These are phyloP conservation scores for Colletotrichum limetticola DNA, from an alignment of 2,329 filamentous ascomycete genomes.

Conservation along the genomic window DNA sequence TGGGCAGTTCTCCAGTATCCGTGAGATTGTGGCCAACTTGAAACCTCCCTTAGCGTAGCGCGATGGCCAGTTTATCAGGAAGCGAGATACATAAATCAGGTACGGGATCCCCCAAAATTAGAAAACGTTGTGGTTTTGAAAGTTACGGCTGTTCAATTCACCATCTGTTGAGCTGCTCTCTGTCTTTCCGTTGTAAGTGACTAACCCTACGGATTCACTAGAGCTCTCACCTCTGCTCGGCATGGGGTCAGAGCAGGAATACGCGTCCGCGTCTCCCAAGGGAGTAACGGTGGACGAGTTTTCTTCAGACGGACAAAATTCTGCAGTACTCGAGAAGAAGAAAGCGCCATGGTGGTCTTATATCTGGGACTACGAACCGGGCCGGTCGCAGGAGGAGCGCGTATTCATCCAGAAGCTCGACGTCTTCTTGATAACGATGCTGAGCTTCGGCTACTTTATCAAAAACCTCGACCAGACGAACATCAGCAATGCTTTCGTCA, in stretches of 20 bases:
- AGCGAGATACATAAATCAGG: slow-evolving; percentile 27
- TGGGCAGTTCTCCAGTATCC: neutral
- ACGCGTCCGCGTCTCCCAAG: slow-evolving; percentile 20
- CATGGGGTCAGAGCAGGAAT: slow-evolving; percentile 31
- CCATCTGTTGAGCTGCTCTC: neutral
- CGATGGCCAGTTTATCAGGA: slow-evolving; percentile 27
- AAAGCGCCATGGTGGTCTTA: slow-evolving; percentile 47
- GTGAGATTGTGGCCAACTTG: slow-evolving; percentile 7
- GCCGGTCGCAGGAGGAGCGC: slow-evolving; percentile 40
- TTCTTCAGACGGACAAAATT: neutral
- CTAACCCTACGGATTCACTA: slow-evolving; percentile 16
- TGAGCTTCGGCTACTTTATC: slow-evolving; percentile 32
- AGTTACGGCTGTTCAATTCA: neutral
- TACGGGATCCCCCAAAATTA: neutral
- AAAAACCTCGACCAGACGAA: slow-evolving; percentile 43
- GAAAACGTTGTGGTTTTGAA: neutral
- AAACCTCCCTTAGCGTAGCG: slow-evolving; percentile 7
- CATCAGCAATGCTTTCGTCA: slow-evolving; percentile 41
- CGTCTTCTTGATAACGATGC: slow-evolving; percentile 34
- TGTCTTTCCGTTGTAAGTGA: neutral
- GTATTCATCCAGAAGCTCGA: slow-evolving; percentile 42
- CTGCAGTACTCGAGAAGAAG: neutral
- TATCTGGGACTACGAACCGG: slow-evolving; percentile 42
- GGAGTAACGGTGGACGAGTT: slow-evolving; percentile 18
- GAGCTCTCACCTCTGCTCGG: slow-evolving; percentile 30